These are phyloP conservation scores for Juncus inflexus DNA, from an alignment of 176 grass and related monocot species.

Conservation along the genomic window DNA sequence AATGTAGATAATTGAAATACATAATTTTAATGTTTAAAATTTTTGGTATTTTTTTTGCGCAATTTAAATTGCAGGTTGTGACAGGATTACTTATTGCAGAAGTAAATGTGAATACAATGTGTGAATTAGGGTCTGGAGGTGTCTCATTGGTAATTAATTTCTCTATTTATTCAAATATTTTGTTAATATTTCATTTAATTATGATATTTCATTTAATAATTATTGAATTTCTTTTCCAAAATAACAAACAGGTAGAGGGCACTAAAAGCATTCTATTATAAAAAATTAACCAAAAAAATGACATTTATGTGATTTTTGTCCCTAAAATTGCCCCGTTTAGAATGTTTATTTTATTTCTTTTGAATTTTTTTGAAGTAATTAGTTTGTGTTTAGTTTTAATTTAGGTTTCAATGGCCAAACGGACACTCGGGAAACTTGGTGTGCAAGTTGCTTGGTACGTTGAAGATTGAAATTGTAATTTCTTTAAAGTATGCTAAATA, in stretches of 20 bases:
- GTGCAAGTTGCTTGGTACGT: slow-evolving; percentile 84
- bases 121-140: slow-evolving; percentile 88
- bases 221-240: no score
- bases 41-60: not conserved
- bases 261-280: no score
- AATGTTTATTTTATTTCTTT: no score
- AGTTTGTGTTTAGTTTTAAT: slow-evolving; percentile 19
- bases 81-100: slow-evolving; percentile 86
- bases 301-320: no score
- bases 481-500: not conserved
- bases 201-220: no score
- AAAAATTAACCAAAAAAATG: no score
- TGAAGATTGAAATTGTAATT: slow-evolving; percentile 13
- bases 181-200: no score
- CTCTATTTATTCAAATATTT: no score
- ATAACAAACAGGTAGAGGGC: no score
- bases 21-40: not conserved
- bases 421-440: slow-evolving; percentile 75
- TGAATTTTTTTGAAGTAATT: no score
- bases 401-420: slow-evolving; percentile 88
- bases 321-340: no score
- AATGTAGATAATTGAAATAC: no score
- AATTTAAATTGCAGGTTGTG: slow-evolving; percentile 59
- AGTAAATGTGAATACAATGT: slow-evolving; percentile 99
- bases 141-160: slow-evolving; percentile 73